These are phyloP conservation scores for Sporothrix phasma DNA, from an alignment of 2,329 filamentous ascomycete genomes.

Conservation along the genomic window DNA sequence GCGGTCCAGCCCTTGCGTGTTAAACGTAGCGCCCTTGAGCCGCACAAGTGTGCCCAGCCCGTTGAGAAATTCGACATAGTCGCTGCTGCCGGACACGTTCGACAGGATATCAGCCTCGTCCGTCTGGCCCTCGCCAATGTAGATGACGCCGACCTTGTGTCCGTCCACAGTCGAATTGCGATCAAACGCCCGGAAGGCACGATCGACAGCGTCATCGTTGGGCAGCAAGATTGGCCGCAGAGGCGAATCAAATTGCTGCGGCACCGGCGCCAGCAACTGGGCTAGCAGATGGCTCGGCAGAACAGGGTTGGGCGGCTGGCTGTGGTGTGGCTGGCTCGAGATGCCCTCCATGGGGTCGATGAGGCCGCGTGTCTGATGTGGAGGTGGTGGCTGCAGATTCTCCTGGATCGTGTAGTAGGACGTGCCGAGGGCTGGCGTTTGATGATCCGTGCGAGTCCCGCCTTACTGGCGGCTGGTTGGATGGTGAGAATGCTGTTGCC, in stretches of 20 bases:
- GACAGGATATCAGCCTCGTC: slow-evolving; percentile 74
- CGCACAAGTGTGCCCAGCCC: slow-evolving; percentile 72
- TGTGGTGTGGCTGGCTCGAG: slow-evolving; percentile 20
- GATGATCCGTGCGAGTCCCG: slow-evolving; percentile 60
- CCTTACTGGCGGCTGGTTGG: slow-evolving; percentile 52
- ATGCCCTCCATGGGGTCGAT: slow-evolving; percentile 4
- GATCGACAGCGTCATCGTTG: slow-evolving; percentile 54
- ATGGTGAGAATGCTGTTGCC: slow-evolving; percentile 66
- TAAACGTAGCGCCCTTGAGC: slow-evolving; percentile 75
- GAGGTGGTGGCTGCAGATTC: slow-evolving; percentile 47
- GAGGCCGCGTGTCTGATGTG: slow-evolving; percentile 35
- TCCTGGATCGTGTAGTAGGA: slow-evolving; percentile 51
- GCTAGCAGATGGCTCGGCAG: slow-evolving; percentile 66
- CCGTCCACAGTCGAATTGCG: slow-evolving; percentile 83
- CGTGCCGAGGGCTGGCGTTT: slow-evolving; percentile 61
- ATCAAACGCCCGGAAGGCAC: slow-evolving; percentile 75
- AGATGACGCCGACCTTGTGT: slow-evolving; percentile 91
- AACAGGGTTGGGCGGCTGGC: slow-evolving; percentile 48
- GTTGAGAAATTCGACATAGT: slow-evolving; percentile 78
- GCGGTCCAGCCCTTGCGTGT: slow-evolving; percentile 82
- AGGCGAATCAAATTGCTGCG: slow-evolving; percentile 44
- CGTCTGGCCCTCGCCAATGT: slow-evolving; percentile 79
- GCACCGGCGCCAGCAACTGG: slow-evolving; percentile 55
- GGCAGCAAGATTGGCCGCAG: slow-evolving; percentile 68
- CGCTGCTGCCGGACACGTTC: slow-evolving; percentile 75